Evolutionary conservation across 1,284 basidiomycete genomes (phyloP).

Genomic region (Coniferiporia weirii): DNA sequence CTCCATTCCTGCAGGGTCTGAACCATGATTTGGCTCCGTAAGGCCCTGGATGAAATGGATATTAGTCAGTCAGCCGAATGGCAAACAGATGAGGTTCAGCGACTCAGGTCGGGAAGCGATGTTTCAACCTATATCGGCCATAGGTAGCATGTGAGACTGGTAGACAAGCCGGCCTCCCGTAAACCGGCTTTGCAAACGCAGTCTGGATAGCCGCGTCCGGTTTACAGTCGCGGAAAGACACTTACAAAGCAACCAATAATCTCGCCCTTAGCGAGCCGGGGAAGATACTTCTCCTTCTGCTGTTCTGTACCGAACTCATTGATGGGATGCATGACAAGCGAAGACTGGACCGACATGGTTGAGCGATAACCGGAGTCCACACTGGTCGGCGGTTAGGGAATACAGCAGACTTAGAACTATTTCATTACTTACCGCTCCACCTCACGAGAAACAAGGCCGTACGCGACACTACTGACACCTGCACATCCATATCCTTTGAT

Average conservation of each 20-base stretch:
- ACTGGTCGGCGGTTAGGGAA: conserved; percentile 33
- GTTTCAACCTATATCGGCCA: no score
- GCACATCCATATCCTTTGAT: conserved; percentile 95
- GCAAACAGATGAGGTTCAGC: neutral
- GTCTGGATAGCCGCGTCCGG: no score
- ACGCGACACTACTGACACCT: conserved; percentile 87
- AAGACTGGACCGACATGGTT: conserved; percentile 94
- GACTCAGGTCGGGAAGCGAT: no score
- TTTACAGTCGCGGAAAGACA: conserved; percentile 18
- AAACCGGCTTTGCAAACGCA: no score
- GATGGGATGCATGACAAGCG: conserved; percentile 98
- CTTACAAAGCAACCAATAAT: conserved; percentile 89
- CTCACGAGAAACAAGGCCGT: conserved; percentile 91
- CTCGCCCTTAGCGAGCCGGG: conserved; percentile 72
- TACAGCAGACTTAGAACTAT: neutral
- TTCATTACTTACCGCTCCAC: conserved; percentile 67
- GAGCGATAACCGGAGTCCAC: conserved; percentile 96
- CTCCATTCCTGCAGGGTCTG: conserved; percentile 92
- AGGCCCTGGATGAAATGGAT: conserved; percentile 55
- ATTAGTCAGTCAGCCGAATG: neutral
- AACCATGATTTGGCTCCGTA: conserved; percentile 96
- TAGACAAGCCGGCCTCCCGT: no score
- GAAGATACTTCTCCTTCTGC: conserved; percentile 91
- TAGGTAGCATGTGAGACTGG: no score
- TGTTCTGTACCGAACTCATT: conserved; percentile 86